These are phyloP conservation scores for Penicillium argentinense DNA, from an alignment of 495 filamentous ascomycete genomes.

Conservation along the genomic window DNA sequence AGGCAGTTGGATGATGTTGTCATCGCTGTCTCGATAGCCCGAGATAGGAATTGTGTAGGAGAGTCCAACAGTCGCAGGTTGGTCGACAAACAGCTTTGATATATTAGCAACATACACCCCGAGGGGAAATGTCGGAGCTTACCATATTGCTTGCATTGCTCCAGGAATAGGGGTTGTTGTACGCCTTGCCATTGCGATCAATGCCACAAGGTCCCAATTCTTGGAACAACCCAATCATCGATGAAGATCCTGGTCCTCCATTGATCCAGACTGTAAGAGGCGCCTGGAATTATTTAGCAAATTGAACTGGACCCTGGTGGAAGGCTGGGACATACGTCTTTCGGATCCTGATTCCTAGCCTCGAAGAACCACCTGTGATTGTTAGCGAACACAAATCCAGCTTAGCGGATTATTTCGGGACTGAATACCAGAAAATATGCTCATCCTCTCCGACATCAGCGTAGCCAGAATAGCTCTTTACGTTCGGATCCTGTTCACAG, in stretches of 20 bases:
- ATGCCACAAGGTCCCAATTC: conserved; percentile 63
- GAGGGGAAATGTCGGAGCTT: too few species aligned
- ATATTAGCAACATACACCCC: too few species aligned
- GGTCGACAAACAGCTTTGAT: conserved; percentile 50
- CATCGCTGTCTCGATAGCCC: conserved; percentile 40
- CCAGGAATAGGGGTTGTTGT: conserved; percentile 61
- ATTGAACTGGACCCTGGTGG: not conserved
- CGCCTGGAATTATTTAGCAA: conserved; percentile 28
- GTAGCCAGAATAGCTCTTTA: conserved; percentile 68
- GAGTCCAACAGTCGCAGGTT: conserved; percentile 59
- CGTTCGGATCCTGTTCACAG: conserved; percentile 63
- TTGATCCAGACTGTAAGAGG: conserved; percentile 66
- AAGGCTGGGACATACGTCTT: conserved; percentile 15
- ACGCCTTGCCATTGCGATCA: conserved; percentile 47
- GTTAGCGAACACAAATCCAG: too few species aligned
- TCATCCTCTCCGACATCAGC: conserved; percentile 60
- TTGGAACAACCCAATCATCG: conserved; percentile 63
- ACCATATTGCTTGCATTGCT: conserved; percentile 59
- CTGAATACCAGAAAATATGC: conserved; percentile 57
- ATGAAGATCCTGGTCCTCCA: conserved; percentile 55
- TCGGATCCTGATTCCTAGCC: conserved; percentile 52
- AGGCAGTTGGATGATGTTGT: conserved; percentile 36
- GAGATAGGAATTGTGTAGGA: conserved; percentile 58
- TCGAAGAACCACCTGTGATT: conserved; percentile 58
- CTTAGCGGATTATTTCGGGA: not conserved